These are phyloP conservation scores for Sarocladium oryzae DNA, from an alignment of 2,329 filamentous ascomycete genomes.

Conservation along the genomic window DNA sequence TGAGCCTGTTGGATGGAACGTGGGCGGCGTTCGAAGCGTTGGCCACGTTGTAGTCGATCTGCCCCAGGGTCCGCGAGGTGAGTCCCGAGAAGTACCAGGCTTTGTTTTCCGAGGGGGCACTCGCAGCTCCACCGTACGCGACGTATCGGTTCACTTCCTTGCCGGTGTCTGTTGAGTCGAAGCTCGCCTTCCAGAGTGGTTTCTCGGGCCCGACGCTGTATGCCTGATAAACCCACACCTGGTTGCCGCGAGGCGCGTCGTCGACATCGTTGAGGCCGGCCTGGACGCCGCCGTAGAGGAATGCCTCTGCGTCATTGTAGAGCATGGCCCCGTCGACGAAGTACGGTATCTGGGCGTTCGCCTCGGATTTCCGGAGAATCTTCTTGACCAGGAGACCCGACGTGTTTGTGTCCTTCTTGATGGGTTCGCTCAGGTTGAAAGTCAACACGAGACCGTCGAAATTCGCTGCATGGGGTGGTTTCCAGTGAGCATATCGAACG, in stretches of 20 bases:
- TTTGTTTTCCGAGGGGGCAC: slow-evolving; percentile 61
- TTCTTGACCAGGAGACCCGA: slow-evolving; percentile 40
- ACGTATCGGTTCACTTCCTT: slow-evolving; percentile 51
- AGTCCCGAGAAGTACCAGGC: slow-evolving; percentile 67
- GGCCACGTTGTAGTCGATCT: slow-evolving; percentile 31
- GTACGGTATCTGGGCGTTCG: slow-evolving; percentile 47
- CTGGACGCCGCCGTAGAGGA: slow-evolving; percentile 55
- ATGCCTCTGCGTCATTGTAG: slow-evolving; percentile 56
- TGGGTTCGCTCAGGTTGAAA: slow-evolving; percentile 52
- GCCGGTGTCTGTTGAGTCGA: slow-evolving; percentile 33
- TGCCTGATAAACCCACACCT: slow-evolving; percentile 43
- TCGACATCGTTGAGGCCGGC: slow-evolving; percentile 27
- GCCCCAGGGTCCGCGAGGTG: slow-evolving; percentile 41
- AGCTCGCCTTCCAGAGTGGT: slow-evolving; percentile 35
- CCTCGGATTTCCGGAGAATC: slow-evolving; percentile 40
- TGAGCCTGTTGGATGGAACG: slow-evolving; percentile 48
- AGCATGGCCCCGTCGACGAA: slow-evolving; percentile 60
- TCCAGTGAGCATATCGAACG: no score
- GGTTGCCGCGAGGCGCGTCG: slow-evolving; percentile 32
- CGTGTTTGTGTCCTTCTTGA: slow-evolving; percentile 45
- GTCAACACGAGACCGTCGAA: slow-evolving; percentile 45
- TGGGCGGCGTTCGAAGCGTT: slow-evolving; percentile 23
- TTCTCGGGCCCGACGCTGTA: slow-evolving; percentile 44
- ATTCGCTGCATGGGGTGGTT: slow-evolving; percentile 35
- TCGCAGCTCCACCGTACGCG: slow-evolving; percentile 57